Conservation (phyloP, 2,329 filamentous ascomycete genomes). For the Aspergillus chevalieri region DNA sequence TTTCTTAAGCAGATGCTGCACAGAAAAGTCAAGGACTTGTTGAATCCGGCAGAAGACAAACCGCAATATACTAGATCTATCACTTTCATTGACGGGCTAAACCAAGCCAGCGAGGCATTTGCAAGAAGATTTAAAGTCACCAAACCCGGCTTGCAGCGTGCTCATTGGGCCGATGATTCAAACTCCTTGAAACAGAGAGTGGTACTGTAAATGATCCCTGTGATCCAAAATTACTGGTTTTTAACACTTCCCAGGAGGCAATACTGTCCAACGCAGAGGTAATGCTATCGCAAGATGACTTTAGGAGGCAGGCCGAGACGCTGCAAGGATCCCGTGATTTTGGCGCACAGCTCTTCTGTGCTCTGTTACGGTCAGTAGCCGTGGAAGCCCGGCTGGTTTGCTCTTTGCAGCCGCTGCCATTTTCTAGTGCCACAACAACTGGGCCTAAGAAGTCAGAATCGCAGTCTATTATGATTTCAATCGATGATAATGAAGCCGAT, state of each 20-base stretch:
- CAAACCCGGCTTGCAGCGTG: slow-evolving; percentile 61
- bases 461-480: slow-evolving; percentile 32
- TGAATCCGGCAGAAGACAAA: slow-evolving; percentile 62
- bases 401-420: slow-evolving; percentile 77
- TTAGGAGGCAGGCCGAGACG: slow-evolving; percentile 61
- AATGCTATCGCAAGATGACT: slow-evolving; percentile 65
- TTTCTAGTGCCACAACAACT: slow-evolving; percentile 46
- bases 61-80: slow-evolving; percentile 71
- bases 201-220: slow-evolving; percentile 13
- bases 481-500: slow-evolving; percentile 28
- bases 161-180: slow-evolving; percentile 68
- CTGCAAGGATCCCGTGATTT: slow-evolving; percentile 80
- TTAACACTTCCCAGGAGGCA: slow-evolving; percentile 40
- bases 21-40: slow-evolving; percentile 57
- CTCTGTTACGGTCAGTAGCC: slow-evolving; percentile 73
- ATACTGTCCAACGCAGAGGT: slow-evolving; percentile 60
- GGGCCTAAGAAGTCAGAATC: slow-evolving; percentile 35
- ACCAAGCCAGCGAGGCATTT: slow-evolving; percentile 62
- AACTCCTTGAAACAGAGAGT: slow-evolving; percentile 55
- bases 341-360: slow-evolving; percentile 85
- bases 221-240: slow-evolving; percentile 4
- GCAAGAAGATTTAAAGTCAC: slow-evolving; percentile 64
- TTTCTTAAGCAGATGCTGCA: slow-evolving; percentile 59
- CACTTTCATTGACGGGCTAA: slow-evolving; percentile 72
- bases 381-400: slow-evolving; percentile 79